These are phyloP conservation scores for Talaromyces sp. DNA, from an alignment of 2,329 filamentous ascomycete genomes.

Conservation along the genomic window DNA sequence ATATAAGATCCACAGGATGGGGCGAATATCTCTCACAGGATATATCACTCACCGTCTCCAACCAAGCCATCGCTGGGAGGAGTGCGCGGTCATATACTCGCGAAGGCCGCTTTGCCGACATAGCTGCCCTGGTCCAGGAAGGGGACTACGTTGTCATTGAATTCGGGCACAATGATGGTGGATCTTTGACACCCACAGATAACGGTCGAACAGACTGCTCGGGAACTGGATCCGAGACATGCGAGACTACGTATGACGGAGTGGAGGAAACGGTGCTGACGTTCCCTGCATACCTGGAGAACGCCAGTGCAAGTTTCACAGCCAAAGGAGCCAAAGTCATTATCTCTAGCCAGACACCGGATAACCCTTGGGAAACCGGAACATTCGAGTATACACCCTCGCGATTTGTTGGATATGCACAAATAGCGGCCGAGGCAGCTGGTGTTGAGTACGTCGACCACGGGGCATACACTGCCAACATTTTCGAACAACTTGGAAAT, in stretches of 20 bases:
- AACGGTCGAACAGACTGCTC: slow-evolving; percentile 58
- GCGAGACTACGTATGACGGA: slow-evolving; percentile 48
- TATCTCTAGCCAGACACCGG: slow-evolving; percentile 54
- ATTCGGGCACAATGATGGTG: slow-evolving; percentile 65
- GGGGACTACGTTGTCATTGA: slow-evolving; percentile 66
- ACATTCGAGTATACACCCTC: slow-evolving; percentile 42
- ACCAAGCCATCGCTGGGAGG: slow-evolving; percentile 61
- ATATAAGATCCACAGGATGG: slow-evolving; percentile 46
- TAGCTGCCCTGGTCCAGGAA: slow-evolving; percentile 47
- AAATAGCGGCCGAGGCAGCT: slow-evolving; percentile 38
- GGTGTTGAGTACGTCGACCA: slow-evolving; percentile 56
- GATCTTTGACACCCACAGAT: slow-evolving; percentile 37
- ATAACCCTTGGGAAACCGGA: slow-evolving; percentile 58
- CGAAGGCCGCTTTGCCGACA: slow-evolving; percentile 58
- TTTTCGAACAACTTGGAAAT: slow-evolving; percentile 47
- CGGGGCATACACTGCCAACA: slow-evolving; percentile 51
- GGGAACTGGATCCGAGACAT: slow-evolving; percentile 50
- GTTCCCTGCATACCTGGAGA: slow-evolving; percentile 54
- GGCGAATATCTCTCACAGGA: slow-evolving; percentile 54
- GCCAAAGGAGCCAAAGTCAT: slow-evolving; percentile 57
- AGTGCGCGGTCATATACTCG: slow-evolving; percentile 61
- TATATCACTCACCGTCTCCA: slow-evolving; percentile 47
- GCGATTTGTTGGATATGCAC: slow-evolving; percentile 54
- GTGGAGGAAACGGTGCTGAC: slow-evolving; percentile 53
- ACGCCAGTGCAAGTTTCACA: slow-evolving; percentile 50